A percentile compares a stretch with the other conserved stretches of the same genome.
Evolutionary conservation across 2,329 filamentous ascomycete genomes (phyloP).

Genomic region (Hymenoscyphus occultus): DNA sequence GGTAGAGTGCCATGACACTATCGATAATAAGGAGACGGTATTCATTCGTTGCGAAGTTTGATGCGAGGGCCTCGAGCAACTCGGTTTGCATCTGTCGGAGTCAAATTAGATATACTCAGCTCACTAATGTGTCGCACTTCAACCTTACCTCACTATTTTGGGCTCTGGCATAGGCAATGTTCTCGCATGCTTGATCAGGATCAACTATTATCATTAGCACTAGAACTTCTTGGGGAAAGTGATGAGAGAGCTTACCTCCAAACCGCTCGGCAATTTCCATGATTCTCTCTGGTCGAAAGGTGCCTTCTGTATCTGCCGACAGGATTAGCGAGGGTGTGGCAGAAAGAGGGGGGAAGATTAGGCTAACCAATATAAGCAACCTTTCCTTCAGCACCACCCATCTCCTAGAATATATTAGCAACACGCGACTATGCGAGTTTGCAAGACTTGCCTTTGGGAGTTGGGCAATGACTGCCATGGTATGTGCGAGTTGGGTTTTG

Average conservation of each 20-base stretch:
- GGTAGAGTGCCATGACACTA: constrained; percentile 68
- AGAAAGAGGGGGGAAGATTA: constrained; percentile 5
- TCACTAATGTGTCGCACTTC: background rate
- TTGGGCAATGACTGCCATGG: constrained; percentile 62
- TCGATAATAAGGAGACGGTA: constrained; percentile 67
- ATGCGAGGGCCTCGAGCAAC: constrained; percentile 57
- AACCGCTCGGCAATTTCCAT: constrained; percentile 65
- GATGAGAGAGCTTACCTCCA: constrained; percentile 39
- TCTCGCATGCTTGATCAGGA: constrained; percentile 57
- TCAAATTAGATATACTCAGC: constrained; percentile 8
- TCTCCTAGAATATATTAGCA: constrained; percentile 41
- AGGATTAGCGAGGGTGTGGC: constrained; percentile 11
- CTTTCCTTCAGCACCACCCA: constrained; percentile 66
- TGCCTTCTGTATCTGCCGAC: constrained; percentile 55
- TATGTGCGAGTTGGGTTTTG: constrained; percentile 68
- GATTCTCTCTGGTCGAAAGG: constrained; percentile 66
- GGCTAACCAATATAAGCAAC: constrained; percentile 62
- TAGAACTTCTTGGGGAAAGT: background rate
- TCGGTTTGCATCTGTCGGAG: constrained; percentile 51
- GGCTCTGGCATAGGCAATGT: constrained; percentile 63
- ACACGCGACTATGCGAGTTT: background rate
- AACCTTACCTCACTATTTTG: constrained; percentile 56
- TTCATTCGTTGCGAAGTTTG: constrained; percentile 59
- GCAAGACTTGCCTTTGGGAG: constrained; percentile 43
- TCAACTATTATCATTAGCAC: constrained; percentile 43